A percentile compares a stretch with the other conserved stretches of the same genome.
phyloP scores from a whole-genome alignment of 345 rosid genomes.

The Cochlearia excelsa region DNA sequence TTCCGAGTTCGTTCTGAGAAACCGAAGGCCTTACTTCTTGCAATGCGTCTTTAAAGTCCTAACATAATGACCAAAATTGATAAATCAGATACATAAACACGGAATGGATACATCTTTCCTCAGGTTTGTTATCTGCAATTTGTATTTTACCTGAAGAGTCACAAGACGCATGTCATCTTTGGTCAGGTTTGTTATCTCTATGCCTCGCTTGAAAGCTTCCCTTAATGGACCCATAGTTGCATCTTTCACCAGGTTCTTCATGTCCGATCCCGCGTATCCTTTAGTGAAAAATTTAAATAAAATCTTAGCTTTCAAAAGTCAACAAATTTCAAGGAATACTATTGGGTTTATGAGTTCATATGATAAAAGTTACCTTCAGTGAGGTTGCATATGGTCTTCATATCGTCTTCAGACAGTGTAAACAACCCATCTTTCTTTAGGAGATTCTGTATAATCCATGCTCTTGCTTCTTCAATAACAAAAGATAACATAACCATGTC shows the following conservation, averaged over 20 bases:
- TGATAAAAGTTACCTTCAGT: constrained; percentile 54
- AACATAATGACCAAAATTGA: constrained; percentile 5
- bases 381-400: constrained; percentile 66
- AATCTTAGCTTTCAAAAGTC: too few relatives aligned
- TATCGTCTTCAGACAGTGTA: constrained; percentile 68
- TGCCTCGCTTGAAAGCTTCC: constrained; percentile 86
- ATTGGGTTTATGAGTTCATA: too few relatives aligned
- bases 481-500: neutral
- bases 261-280: constrained; percentile 98
- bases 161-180: constrained; percentile 87
- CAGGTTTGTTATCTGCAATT: too few relatives aligned
- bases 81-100: too few relatives aligned
- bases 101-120: too few relatives aligned
- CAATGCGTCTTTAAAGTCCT: constrained; percentile 78
- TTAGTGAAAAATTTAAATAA: neutral
- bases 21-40: constrained; percentile 95
- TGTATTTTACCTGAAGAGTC: constrained; percentile 57
- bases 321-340: too few relatives aligned
- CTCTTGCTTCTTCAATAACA: constrained; percentile 76
- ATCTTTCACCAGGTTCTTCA: constrained; percentile 95
- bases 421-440: constrained; percentile 85
- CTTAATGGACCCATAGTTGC: constrained; percentile 97
- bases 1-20: constrained; percentile 68
- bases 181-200: constrained; percentile 68
- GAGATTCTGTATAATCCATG: constrained; percentile 82